Evolutionary conservation across 169 alveolate genomes (phyloP).

Genomic region (Besnoitia besnoiti): DNA sequence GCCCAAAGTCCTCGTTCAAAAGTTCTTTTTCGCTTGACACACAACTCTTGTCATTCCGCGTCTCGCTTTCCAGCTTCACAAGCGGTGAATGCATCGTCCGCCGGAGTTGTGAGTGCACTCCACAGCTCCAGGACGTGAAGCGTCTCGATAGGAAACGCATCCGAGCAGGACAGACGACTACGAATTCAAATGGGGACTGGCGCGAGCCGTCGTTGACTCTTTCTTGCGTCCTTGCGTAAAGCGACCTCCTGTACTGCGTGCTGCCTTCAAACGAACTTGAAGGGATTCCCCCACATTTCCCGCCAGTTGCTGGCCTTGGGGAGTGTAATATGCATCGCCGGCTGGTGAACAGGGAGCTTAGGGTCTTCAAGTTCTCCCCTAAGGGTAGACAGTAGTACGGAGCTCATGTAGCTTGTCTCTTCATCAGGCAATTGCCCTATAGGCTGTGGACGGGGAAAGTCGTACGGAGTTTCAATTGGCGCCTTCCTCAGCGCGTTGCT

Average conservation of each 20-base stretch:
- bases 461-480: neutral
- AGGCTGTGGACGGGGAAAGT: neutral
- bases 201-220: too few species aligned
- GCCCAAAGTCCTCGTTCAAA: neutral
- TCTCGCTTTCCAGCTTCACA: too few species aligned
- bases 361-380: neutral
- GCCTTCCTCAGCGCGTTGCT: neutral
- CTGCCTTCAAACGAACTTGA: neutral
- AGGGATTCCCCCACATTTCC: conserved; percentile 29
- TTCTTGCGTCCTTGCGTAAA: too few species aligned
- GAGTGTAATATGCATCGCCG: neutral
- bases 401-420: neutral
- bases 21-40: neutral
- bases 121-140: too few species aligned
- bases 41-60: too few species aligned
- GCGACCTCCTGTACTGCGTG: too few species aligned
- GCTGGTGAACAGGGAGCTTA: neutral
- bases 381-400: neutral
- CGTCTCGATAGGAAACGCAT: neutral
- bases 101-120: too few species aligned
- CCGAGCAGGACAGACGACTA: neutral
- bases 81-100: too few species aligned
- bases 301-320: neutral
- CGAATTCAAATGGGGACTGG: too few species aligned
- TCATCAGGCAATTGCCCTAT: neutral